These are phyloP conservation scores for Ploettnerulaceae sp. DNA, from an alignment of 2,329 filamentous ascomycete genomes.

Conservation along the genomic window DNA sequence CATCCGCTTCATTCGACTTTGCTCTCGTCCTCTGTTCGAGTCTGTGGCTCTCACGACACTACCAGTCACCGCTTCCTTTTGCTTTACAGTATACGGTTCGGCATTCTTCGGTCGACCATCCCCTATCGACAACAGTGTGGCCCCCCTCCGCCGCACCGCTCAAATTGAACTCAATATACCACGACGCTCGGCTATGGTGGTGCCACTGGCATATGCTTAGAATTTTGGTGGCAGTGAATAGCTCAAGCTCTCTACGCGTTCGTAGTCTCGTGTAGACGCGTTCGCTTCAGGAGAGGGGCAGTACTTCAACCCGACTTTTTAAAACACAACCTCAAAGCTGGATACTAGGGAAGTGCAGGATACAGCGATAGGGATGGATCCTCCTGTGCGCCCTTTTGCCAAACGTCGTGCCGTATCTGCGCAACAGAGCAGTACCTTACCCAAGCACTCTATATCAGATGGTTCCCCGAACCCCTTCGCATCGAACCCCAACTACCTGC, in stretches of 20 bases:
- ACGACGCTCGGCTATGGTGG: conserved; percentile 26
- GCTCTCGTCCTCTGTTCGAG: neutral
- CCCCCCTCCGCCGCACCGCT: conserved; percentile 9
- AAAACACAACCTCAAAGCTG: conserved; percentile 4
- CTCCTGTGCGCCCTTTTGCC: conserved; percentile 21
- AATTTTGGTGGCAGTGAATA: conserved; percentile 21
- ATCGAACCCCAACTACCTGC: conserved; percentile 24
- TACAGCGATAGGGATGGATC: conserved; percentile 24
- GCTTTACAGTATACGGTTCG: neutral
- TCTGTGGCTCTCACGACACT: neutral
- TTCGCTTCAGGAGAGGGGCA: conserved; percentile 25
- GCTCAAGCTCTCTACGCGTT: conserved; percentile 24
- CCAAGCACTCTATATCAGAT: conserved; percentile 17
- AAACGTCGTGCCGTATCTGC: conserved; percentile 22
- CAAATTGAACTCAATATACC: conserved; percentile 8
- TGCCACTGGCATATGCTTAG: conserved; percentile 18
- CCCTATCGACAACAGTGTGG: neutral
- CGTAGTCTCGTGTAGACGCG: conserved; percentile 27
- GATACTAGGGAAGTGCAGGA: neutral
- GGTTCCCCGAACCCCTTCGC: conserved; percentile 28
- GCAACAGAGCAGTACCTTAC: conserved; percentile 13
- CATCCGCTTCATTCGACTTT: neutral
- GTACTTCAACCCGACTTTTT: conserved; percentile 13
- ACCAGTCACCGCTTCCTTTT: neutral
- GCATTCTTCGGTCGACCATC: conserved; percentile 6